These are phyloP conservation scores for Coemansia guatemalensis DNA, from an alignment of 192 early-diverging fungal genomes.

Conservation along the genomic window DNA sequence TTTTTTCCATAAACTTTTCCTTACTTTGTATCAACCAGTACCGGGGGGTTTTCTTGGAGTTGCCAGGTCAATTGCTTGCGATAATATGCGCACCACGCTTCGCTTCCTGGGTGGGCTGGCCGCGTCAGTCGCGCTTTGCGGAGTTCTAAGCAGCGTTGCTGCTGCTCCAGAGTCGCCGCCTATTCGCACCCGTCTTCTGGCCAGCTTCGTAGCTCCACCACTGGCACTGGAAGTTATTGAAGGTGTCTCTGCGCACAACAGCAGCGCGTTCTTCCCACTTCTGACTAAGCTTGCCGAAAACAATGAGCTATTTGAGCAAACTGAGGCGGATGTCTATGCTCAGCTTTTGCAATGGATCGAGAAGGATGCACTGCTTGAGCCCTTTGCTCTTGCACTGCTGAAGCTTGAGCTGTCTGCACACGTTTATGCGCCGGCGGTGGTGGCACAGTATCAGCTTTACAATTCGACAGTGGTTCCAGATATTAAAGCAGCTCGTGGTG, in stretches of 20 bases:
- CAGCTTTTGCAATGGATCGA: conserved; percentile 55
- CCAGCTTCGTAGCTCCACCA: conserved; percentile 65
- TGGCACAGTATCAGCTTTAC: conserved; percentile 84
- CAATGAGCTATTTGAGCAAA: conserved; percentile 21
- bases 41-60: background rate
- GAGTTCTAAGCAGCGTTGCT: background rate
- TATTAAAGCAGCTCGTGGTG: conserved; percentile 32
- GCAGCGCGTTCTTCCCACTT: conserved; percentile 63
- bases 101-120: conserved; percentile 18
- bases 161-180: conserved; percentile 7
- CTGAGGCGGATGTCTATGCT: conserved; percentile 55
- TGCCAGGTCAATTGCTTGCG: background rate
- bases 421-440: conserved; percentile 72
- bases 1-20: background rate
- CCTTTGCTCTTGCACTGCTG: conserved; percentile 59
- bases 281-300: conserved; percentile 56
- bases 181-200: conserved; percentile 33
- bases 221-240: conserved; percentile 77
- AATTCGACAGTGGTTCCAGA: conserved; percentile 62
- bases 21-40: background rate
- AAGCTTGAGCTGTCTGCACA: conserved; percentile 71
- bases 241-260: conserved; percentile 63
- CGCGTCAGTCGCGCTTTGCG: conserved; percentile 8
- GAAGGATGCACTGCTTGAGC: conserved; percentile 36
- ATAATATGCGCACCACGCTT: background rate